Evolutionary conservation across 108 stramenopile species (phyloP), one percentile per base, ranked within the genome.

Genomic region (Schizochytrium sp.): DNA sequence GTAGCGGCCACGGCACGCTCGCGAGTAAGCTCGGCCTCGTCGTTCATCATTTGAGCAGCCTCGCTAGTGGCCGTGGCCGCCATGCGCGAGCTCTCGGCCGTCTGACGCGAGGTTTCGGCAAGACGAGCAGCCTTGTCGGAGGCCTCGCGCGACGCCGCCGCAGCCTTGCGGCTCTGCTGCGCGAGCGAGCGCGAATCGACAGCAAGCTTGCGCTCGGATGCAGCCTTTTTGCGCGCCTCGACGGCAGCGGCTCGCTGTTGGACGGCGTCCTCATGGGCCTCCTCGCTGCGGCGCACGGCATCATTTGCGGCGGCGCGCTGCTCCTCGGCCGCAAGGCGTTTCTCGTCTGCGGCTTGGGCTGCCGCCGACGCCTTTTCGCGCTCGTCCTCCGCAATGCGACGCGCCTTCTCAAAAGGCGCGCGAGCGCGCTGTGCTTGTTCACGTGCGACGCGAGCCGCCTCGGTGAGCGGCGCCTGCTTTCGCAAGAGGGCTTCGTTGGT

Each of bases 321-420:
- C 10, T 47, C 76, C 28, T 83, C 76, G n/a, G 76, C 76, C 18
- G 48, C 51, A 12, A 4, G 4, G 19, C 76, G 45, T 45, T 83
- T 83, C 48, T 83, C 51, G 28, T 47, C 45, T 23, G 76, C 76
- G 25, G 45, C 6, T 0, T 12, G 16, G 48, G 76, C 76, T 12
- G 76, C 76, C 18, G 45, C 76, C n/a, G 76, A 53, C 16, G 76
- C 76, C 51, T 83, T 83, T 16, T 47, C 76, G 51, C 76, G 76
- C 76, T 83, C 76, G 25, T 43, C 76, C 76, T 83, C 76, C 6
- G 76, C 76, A 16, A 53, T 53, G 8, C 48, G 45, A 12, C 76
- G 76, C 51, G 76, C 76, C 76, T 83, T 83, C 76, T 83, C 76
- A 23, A 53, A 83, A 34, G 76, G 76, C 1, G 76, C 76, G 12